Conservation (phyloP, 352 stramenopile species). For the Blastocystis sp. region DNA sequence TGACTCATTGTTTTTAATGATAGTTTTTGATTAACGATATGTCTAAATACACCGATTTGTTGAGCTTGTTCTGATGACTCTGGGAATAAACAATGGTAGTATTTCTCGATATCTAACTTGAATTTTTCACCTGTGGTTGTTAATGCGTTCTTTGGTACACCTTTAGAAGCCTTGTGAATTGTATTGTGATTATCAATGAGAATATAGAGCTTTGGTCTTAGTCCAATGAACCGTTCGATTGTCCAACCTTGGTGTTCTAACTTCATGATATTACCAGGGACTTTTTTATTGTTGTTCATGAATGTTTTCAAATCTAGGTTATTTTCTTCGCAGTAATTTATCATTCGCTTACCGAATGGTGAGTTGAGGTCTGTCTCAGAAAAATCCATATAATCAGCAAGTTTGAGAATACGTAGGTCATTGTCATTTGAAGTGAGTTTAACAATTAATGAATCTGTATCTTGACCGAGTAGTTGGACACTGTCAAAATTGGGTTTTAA, state of each 20-base stretch:
- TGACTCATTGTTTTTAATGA: not conserved
- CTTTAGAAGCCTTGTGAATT: not conserved
- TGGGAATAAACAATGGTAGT: not conserved
- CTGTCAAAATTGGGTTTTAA: not conserved
- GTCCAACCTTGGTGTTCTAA: not conserved
- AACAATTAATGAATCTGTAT: slow-evolving; percentile 29
- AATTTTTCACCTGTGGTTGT: not conserved
- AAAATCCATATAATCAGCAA: not conserved
- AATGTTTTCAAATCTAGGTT: not conserved
- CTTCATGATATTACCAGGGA: not conserved
- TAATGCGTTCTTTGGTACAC: not conserved
- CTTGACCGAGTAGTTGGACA: not conserved
- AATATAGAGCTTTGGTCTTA: not conserved
- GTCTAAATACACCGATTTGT: not conserved
- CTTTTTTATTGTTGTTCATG: not conserved
- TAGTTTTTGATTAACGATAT: not conserved
- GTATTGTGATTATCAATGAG: not conserved
- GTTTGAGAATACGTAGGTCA: not conserved
- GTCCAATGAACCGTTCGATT: not conserved
- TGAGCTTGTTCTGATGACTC: not conserved
- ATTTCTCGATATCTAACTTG: not conserved
- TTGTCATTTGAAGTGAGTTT: not conserved
- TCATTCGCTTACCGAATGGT: not conserved
- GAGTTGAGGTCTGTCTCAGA: not conserved
- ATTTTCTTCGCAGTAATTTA: slow-evolving; percentile 1